Percentiles rank a stretch among this genome's conserved stretches.
Evolutionary conservation across 2,329 filamentous ascomycete genomes (phyloP).

Genomic region (Trichoderma atrobrunneum): DNA sequence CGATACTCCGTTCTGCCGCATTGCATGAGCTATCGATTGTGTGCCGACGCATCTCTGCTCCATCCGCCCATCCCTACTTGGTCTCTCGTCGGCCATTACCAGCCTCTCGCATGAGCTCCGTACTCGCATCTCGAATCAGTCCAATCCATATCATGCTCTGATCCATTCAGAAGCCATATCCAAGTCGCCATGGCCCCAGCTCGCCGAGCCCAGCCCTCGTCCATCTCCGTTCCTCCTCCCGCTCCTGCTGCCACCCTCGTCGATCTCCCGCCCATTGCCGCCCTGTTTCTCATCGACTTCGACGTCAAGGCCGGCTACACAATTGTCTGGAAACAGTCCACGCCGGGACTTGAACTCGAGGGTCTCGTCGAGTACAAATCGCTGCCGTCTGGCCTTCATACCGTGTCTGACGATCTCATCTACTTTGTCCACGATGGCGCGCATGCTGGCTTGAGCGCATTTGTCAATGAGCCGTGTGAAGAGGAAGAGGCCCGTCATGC

Average conservation of each 20-base stretch:
- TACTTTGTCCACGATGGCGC: conserved; percentile 85
- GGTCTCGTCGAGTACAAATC: conserved; percentile 95
- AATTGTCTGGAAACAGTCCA: conserved; percentile 79
- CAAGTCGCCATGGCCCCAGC: conserved; percentile 38
- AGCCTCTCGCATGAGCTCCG: conserved; percentile 4
- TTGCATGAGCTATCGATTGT: conserved; percentile 10
- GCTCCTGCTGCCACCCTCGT: conserved; percentile 32
- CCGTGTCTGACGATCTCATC: conserved; percentile 81
- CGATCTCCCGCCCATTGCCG: conserved; percentile 53
- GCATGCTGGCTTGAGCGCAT: conserved; percentile 87
- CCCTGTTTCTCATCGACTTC: conserved; percentile 86
- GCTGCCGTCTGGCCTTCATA: conserved; percentile 87
- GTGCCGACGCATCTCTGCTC: not conserved
- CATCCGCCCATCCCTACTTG: not conserved
- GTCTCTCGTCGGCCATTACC: not conserved
- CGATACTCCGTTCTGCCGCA: conserved; percentile 7
- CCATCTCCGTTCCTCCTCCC: conserved; percentile 37
- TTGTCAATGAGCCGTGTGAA: conserved; percentile 77
- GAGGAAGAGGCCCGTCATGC: conserved; percentile 79
- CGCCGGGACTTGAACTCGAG: conserved; percentile 70
- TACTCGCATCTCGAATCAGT: not conserved
- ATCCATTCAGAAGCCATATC: conserved; percentile 22
- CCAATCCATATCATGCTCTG: conserved; percentile 31
- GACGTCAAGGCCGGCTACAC: conserved; percentile 91
- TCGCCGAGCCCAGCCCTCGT: conserved; percentile 39